Base-by-base conservation (phyloP, 306 rosid species). In the Vicia sativa region DNA sequence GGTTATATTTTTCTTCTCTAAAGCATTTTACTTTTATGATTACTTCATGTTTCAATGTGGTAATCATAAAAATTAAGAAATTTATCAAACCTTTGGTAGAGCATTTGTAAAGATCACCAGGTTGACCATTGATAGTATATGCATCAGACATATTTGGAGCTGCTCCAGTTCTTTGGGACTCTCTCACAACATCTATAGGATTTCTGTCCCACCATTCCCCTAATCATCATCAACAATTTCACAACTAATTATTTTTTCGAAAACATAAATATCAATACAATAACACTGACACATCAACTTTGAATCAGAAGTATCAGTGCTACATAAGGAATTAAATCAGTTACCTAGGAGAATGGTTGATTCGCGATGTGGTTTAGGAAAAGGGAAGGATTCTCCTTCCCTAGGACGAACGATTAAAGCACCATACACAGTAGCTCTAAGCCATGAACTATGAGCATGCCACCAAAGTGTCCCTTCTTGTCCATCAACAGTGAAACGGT, bases 381-480 rank as follows among this genome's bases (percentile, higher is more conserved):
- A 95, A 26, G 99, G 97, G 71, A 80, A 95, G 23, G 86, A 3
- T 12, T 85, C 81, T 78, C 88, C 95, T 78, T 82, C 56, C 67
- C 70, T 85, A 1, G 99, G 99, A 38, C 70, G 96, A 65, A 95
- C 82, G 62, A 95, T 74, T 15, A 95, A 79, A 3, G 95, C 92
- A 16, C 99, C 99, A 18, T 95, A 90, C 7, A 90, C 96, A 0
- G 96, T 95, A 66, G 97, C 95, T 52, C 99, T 83, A 9, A 95
- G 82, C 99, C 99, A 95, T 4, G 99, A 95, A 71, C 92, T 95
- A 50, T 95, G 99, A 35, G 99, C 97, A 14, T 93, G 99, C 99
- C 99, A 93, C 99, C 99, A 93, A 28, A 93, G 75, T 18, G 99
- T 93, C 2, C 99, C 99, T 81, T 88, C 99, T 68, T 95, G 99